A percentile compares a stretch with the other conserved stretches of the same genome.
Evolutionary conservation across 345 rosid genomes (phyloP).

Genomic region (Abelmoschus esculentus): DNA sequence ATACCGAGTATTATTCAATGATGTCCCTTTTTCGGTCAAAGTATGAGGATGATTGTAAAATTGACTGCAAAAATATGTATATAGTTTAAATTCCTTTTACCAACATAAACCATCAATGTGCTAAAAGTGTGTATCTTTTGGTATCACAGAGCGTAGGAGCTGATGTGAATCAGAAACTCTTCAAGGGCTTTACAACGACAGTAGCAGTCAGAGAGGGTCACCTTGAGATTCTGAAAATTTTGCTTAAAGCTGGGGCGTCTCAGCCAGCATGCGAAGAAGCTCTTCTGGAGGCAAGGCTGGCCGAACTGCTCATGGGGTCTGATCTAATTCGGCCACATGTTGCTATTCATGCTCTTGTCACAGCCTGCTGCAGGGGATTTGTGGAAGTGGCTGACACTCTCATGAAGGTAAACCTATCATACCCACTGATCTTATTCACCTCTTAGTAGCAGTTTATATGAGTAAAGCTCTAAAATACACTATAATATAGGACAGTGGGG

Average conservation of each 20-base stretch:
- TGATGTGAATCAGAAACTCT: neutral
- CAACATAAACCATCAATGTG: neutral
- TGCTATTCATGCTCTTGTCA: neutral
- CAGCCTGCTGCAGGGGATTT: neutral
- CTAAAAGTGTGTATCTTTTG: slow-evolving; percentile 18
- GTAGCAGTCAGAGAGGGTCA: neutral
- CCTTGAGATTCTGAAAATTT: neutral
- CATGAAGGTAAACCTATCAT: no score
- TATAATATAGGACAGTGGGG: no score
- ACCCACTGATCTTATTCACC: no score
- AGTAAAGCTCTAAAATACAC: no score
- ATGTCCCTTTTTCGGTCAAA: neutral
- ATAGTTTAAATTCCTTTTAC: neutral
- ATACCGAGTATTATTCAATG: neutral
- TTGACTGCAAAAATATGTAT: neutral
- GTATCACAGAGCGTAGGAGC: slow-evolving; percentile 36
- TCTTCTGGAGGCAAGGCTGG: neutral
- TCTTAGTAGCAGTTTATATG: no score
- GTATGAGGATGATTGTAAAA: neutral
- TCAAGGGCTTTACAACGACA: neutral
- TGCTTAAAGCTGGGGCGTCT: neutral
- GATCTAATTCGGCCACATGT: neutral
- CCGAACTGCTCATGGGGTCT: neutral
- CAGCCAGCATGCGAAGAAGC: neutral
- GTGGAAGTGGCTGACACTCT: neutral